Base-by-base conservation (phyloP, 805 yeast species). In the Ogataea dorogensis region DNA sequence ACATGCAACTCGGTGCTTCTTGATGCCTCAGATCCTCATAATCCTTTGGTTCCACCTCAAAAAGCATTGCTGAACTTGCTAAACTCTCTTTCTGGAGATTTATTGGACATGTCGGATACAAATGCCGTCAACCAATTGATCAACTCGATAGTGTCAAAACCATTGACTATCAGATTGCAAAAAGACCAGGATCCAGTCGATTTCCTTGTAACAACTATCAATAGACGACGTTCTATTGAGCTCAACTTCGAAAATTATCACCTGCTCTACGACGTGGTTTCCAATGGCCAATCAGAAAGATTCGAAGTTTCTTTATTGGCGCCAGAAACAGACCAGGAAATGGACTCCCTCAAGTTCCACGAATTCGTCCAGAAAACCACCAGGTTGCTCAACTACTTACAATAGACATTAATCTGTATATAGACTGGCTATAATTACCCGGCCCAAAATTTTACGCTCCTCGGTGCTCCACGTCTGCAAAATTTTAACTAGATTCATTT, bases 1-100 rank as follows among this genome's bases (percentile, higher is more conserved):
- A 46, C 60, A 24, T 46, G 44, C 31, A 58, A 56, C 36, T 56
- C 63, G 7, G 32, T 50, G 32, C 36, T 56, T 7, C 39, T 51
- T 23, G 43, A 48, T 24, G 45, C 44, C 12, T 29, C 29, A 9
- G 49, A 50, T 5, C 41, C 42, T 4, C 37, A 43, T 5, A 24
- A 42, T 16, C 35, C 38, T 7, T 36, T 49, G 12, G 12, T 33
- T 6, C 17, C 35, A 16, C 43, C 47, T 9, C 61, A 56, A 33
- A 42, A 36, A 20, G 36, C 44, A 15, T 32, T 59, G 16, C 48
- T 40, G 27, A 38, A 46, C 27, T 46, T 51, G 18, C 31, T 59
- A 15, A 31, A 47, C 12, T 43, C 51, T 16, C 37, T 57, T 7
- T 48, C 55, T n/a, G 33, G 36, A n/a, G 29, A 42, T 5, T 31